Evolutionary conservation across 2,329 filamentous ascomycete species (phyloP).

Genomic region (Dothistroma pini): DNA sequence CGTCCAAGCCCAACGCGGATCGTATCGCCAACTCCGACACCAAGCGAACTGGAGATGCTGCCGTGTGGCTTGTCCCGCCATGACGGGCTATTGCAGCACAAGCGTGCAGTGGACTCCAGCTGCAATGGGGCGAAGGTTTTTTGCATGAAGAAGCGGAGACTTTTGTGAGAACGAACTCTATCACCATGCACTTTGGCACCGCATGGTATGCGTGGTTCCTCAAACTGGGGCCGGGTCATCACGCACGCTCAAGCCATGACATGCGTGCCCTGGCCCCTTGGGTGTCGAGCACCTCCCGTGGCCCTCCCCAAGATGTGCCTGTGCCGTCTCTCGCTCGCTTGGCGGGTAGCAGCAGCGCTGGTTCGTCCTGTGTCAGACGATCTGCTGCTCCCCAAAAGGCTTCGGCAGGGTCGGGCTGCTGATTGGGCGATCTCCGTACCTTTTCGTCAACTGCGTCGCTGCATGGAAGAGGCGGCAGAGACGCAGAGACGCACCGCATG

Average conservation of each 20-base stretch:
- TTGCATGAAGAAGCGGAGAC: constrained; percentile 1
- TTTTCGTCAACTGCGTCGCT: constrained; percentile 8
- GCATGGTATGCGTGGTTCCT: not conserved
- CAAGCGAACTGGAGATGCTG: not conserved
- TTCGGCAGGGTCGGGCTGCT: not conserved
- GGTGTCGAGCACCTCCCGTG: not conserved
- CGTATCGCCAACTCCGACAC: constrained; percentile 5
- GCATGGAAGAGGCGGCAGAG: constrained; percentile 10
- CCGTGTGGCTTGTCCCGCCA: not conserved
- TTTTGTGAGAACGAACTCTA: not conserved
- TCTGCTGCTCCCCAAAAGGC: not conserved
- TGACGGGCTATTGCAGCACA: not conserved
- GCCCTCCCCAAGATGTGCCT: not conserved
- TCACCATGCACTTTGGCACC: not conserved
- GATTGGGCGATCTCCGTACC: constrained; percentile 6
- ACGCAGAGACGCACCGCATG: not conserved
- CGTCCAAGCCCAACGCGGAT: constrained; percentile 7
- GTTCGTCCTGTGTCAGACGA: constrained; percentile 11
- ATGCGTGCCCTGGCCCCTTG: not conserved
- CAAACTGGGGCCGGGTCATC: not conserved
- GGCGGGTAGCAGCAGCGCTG: constrained; percentile 4
- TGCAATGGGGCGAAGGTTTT: constrained; percentile 7
- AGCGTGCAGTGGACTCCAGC: not conserved
- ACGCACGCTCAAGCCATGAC: not conserved
- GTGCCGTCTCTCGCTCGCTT: not conserved